A percentile compares a stretch with the other conserved stretches of the same genome.
These are phyloP conservation scores for Russula ochroleuca DNA, from an alignment of 768 basidiomycete species.

Conservation along the genomic window DNA sequence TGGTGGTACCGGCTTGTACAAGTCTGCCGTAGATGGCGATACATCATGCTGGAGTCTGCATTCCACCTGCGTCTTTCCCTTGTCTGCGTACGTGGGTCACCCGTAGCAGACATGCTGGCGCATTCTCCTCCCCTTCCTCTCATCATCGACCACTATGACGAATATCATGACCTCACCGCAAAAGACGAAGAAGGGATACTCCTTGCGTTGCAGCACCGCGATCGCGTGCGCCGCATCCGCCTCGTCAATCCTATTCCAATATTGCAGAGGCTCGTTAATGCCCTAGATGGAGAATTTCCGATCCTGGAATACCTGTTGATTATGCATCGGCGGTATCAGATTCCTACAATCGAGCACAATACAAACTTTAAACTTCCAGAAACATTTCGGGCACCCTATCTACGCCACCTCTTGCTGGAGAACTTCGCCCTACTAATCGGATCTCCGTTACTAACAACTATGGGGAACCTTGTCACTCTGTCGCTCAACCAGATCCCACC, in stretches of 20 bases:
- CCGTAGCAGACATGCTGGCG: neutral
- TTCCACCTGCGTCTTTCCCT: neutral
- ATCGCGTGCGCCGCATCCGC: slow-evolving; percentile 1
- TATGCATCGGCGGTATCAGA: too few relatives aligned
- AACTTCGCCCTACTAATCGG: neutral
- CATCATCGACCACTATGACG: neutral
- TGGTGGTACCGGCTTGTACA: neutral
- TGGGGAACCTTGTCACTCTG: neutral
- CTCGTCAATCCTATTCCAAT: neutral
- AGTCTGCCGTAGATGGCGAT: neutral
- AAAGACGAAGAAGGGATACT: neutral
- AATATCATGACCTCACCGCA: neutral
- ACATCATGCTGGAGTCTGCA: neutral
- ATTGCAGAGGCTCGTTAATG: neutral
- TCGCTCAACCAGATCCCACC: neutral
- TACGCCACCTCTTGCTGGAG: neutral
- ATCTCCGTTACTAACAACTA: neutral
- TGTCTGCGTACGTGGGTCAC: neutral
- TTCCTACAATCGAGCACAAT: neutral
- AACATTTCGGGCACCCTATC: neutral
- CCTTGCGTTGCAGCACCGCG: neutral
- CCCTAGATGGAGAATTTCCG: neutral
- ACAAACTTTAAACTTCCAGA: neutral
- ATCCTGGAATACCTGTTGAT: neutral
- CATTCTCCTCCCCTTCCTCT: neutral